A percentile compares a stretch with the other conserved stretches of the same genome.
phyloP scores from a whole-genome alignment of 805 yeast species.

The Yamadazyma phyllophila region DNA sequence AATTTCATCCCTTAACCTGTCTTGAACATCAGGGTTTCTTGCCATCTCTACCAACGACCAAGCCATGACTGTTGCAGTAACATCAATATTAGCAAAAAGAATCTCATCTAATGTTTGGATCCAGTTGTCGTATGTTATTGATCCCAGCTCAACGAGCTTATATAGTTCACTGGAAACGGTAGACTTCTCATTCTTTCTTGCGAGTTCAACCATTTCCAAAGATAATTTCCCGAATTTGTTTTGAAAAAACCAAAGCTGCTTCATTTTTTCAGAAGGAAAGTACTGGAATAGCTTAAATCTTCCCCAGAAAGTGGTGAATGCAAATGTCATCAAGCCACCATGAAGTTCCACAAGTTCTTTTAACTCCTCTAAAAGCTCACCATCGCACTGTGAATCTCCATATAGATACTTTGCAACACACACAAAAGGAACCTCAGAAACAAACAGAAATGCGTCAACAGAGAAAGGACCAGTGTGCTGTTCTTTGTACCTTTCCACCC shows the following conservation, averaged over 20 bases:
- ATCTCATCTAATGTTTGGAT: background rate
- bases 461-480: background rate
- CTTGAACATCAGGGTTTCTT: slow-evolving; percentile 37
- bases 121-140: background rate
- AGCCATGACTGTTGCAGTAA: background rate
- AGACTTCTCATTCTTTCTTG: background rate
- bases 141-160: background rate
- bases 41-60: slow-evolving; percentile 33
- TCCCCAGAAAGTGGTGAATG: background rate
- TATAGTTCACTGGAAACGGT: background rate
- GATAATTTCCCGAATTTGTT: background rate
- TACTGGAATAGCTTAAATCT: background rate
- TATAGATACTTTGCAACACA: background rate
- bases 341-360: background rate
- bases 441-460: background rate
- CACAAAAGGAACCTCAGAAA: background rate
- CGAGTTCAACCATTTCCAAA: background rate
- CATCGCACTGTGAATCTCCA: background rate
- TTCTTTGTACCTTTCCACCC: background rate
- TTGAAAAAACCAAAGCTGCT: background rate
- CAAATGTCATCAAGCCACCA: background rate
- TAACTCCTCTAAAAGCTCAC: background rate
- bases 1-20: slow-evolving; percentile 28
- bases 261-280: background rate
- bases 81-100: background rate